Conservation (phyloP, 225 moss, liverwort and hornwort genomes). For the Physcomitrium patens region DNA sequence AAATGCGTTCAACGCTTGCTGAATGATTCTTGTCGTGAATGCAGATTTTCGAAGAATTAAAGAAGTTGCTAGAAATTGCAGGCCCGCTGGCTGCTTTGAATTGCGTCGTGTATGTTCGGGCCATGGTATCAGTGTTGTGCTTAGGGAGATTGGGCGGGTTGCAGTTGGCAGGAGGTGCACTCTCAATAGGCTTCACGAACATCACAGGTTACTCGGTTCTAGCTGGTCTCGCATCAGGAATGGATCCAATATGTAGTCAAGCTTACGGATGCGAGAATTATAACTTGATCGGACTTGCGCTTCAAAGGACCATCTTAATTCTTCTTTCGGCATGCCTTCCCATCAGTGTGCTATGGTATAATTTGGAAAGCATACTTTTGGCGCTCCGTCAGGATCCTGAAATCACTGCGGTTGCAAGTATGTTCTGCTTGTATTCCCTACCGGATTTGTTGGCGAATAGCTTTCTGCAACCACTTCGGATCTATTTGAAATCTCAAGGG, state of each 20-base stretch:
- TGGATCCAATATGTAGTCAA: conserved; percentile 73
- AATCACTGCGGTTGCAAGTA: conserved; percentile 60
- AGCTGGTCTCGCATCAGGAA: conserved; percentile 63
- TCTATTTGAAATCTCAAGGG: conserved; percentile 69
- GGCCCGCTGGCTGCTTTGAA: conserved; percentile 59
- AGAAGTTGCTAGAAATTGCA: conserved; percentile 50
- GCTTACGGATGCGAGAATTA: conserved; percentile 70
- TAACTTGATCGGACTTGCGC: conserved; percentile 58
- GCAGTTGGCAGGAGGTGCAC: conserved; percentile 66
- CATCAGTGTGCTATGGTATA: conserved; percentile 62
- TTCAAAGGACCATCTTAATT: conserved; percentile 72
- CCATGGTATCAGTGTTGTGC: conserved; percentile 71
- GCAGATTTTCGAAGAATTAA: conserved; percentile 63
- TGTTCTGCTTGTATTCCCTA: conserved; percentile 63
- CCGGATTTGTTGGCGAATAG: conserved; percentile 69
- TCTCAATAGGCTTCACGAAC: conserved; percentile 68
- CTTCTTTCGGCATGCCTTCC: conserved; percentile 63
- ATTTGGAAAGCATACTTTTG: conserved; percentile 53
- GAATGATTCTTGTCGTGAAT: neutral
- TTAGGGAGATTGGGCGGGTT: conserved; percentile 62
- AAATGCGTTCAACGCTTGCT: neutral
- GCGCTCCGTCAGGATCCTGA: conserved; percentile 52
- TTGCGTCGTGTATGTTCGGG: conserved; percentile 64
- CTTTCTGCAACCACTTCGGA: conserved; percentile 64
- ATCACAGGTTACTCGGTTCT: conserved; percentile 78